phyloP scores from a whole-genome alignment of 2,329 filamentous ascomycete species.

The Curvularia verruculosa region DNA sequence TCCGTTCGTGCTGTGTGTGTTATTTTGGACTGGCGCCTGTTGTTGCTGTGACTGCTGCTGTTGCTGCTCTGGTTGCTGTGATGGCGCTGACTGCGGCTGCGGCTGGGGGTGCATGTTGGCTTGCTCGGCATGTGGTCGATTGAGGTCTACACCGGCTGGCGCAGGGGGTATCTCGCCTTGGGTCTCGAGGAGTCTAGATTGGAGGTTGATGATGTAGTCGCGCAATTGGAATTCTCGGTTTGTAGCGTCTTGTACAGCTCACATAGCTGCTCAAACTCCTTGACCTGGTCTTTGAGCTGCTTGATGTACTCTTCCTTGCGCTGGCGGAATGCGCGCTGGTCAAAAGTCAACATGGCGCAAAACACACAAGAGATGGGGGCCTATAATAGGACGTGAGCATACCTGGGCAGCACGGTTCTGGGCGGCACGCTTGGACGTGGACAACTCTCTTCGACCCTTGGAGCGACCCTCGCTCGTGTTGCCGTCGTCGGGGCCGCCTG shows the following conservation, averaged over 20 bases:
- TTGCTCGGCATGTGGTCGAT: conserved; percentile 55
- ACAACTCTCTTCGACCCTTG: conserved; percentile 85
- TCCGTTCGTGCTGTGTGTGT: conserved; percentile 37
- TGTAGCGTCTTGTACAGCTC: conserved; percentile 80
- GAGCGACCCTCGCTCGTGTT: conserved; percentile 52
- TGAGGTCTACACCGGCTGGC: conserved; percentile 78
- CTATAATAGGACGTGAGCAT: too few species aligned
- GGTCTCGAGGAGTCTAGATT: conserved; percentile 82
- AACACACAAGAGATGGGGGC: background rate
- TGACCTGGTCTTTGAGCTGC: conserved; percentile 92
- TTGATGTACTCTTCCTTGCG: conserved; percentile 98
- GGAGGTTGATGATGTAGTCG: conserved; percentile 90
- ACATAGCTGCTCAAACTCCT: conserved; percentile 77
- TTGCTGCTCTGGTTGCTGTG: conserved; percentile 28
- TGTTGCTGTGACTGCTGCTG: conserved; percentile 34
- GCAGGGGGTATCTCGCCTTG: conserved; percentile 84
- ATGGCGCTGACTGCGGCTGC: conserved; percentile 24
- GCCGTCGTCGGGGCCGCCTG: conserved; percentile 55
- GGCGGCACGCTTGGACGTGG: conserved; percentile 92
- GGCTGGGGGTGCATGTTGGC: conserved; percentile 31
- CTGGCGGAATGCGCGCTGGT: conserved; percentile 91
- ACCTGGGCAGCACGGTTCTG: conserved; percentile 97
- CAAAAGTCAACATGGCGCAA: conserved; percentile 30
- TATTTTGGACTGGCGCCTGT: conserved; percentile 26
- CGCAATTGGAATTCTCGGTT: conserved; percentile 84